Percentiles rank a stretch among this genome's conserved stretches.
phyloP scores from a whole-genome alignment of 257 asterid genomes.

The Lycium barbarum region DNA sequence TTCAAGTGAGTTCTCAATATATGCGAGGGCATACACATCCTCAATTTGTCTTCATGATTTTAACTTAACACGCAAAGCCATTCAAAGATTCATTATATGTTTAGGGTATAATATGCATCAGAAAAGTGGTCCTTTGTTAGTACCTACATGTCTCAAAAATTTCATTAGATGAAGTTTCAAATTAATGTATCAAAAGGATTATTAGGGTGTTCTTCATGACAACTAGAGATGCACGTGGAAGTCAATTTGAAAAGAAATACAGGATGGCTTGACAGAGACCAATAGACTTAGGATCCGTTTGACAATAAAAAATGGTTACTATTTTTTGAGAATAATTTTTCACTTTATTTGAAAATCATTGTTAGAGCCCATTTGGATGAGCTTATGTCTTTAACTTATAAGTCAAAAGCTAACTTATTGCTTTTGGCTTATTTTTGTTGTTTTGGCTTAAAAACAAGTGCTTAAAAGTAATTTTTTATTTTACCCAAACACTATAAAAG shows the following conservation, averaged over 20 bases:
- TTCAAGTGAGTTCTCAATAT: background rate
- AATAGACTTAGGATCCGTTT: background rate
- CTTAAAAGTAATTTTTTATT: too few species aligned
- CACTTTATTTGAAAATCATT: too few species aligned
- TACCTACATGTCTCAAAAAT: slow-evolving; percentile 11
- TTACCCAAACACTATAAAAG: too few species aligned
- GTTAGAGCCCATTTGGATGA: too few species aligned
- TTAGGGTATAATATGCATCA: slow-evolving; percentile 1
- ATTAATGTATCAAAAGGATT: slow-evolving; percentile 4
- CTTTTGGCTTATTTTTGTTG: too few species aligned
- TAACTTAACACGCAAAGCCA: background rate
- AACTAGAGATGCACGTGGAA: slow-evolving; percentile 29
- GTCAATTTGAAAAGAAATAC: background rate
- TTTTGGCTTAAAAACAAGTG: too few species aligned
- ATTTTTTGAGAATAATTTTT: too few species aligned
- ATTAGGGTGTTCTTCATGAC: background rate
- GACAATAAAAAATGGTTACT: too few species aligned
- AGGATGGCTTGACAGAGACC: slow-evolving; percentile 1
- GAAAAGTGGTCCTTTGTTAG: slow-evolving; percentile 9
- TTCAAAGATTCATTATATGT: background rate
- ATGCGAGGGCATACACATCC: slow-evolving; percentile 16
- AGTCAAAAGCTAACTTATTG: too few species aligned
- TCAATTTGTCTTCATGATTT: slow-evolving; percentile 17
- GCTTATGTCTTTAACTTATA: too few species aligned
- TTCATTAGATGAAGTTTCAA: background rate